Evolutionary conservation across 2,329 filamentous ascomycete genomes (phyloP).

Genomic region (Herpotrichia juniperi): DNA sequence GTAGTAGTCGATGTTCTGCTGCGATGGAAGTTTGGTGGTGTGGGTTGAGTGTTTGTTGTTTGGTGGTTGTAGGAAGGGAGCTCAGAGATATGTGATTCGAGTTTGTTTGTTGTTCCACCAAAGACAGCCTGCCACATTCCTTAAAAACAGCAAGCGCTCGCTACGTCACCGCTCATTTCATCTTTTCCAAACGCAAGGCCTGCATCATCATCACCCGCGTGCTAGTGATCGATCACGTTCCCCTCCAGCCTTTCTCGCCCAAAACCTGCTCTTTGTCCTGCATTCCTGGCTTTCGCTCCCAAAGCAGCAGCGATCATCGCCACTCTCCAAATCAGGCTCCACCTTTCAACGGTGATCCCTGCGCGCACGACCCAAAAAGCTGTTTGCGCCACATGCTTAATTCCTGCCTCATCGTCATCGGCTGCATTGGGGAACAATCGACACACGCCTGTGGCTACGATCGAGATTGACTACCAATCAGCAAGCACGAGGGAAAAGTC

Average conservation of each 20-base stretch:
- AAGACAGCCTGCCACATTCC: background rate
- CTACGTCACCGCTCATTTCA: background rate
- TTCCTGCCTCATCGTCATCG: conserved; percentile 5
- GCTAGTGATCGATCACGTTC: background rate
- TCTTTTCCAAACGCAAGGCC: background rate
- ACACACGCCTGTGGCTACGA: conserved; percentile 7
- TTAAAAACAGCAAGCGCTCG: background rate
- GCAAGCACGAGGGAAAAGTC: background rate
- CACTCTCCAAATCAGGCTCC: background rate
- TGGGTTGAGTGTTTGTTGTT: background rate
- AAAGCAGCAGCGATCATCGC: conserved; percentile 7
- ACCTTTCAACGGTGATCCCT: background rate
- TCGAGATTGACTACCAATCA: conserved; percentile 2
- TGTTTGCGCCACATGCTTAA: conserved; percentile 18
- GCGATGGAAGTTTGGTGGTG: background rate
- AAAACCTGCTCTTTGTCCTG: conserved; percentile 11
- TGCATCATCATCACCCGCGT: background rate
- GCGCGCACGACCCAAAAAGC: background rate
- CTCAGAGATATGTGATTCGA: too few relatives aligned
- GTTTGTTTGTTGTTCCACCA: too few relatives aligned
- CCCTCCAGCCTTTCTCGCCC: background rate
- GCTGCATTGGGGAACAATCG: background rate
- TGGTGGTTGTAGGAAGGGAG: too few relatives aligned
- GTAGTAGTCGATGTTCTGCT: background rate
- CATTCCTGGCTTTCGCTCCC: background rate